Percentiles rank a stretch among this genome's conserved stretches.
Evolutionary conservation across 768 basidiomycete species (phyloP).

Genomic region (Crucibulum laeve): DNA sequence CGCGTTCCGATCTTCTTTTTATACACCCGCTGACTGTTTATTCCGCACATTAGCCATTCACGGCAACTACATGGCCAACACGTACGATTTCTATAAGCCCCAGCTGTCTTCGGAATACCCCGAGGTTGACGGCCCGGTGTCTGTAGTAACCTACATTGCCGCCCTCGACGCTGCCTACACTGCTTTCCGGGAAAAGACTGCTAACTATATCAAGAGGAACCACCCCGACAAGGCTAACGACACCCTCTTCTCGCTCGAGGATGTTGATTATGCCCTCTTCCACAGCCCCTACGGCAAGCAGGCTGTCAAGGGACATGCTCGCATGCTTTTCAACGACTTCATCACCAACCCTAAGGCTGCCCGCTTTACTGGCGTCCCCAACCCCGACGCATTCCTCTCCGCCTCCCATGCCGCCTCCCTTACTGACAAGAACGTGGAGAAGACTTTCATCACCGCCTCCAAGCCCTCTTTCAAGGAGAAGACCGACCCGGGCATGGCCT

Average conservation of each 20-base stretch:
- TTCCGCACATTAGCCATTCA: conserved; percentile 66
- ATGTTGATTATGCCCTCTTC: conserved; percentile 92
- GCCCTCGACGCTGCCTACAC: conserved; percentile 90
- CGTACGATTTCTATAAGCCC: conserved; percentile 99
- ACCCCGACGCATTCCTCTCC: conserved; percentile 65
- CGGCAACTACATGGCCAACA: conserved; percentile 96
- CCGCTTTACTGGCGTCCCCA: conserved; percentile 65
- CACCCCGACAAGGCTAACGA: conserved; percentile 36
- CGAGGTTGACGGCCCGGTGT: conserved; percentile 95
- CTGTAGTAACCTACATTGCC: conserved; percentile 91
- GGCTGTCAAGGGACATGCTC: conserved; percentile 94
- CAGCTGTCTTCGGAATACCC: conserved; percentile 93
- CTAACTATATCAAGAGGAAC: conserved; percentile 54
- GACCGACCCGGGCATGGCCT: conserved; percentile 80
- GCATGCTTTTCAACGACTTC: conserved; percentile 92
- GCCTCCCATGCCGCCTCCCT: conserved; percentile 70
- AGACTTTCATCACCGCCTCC: conserved; percentile 82
- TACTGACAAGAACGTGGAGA: conserved; percentile 93
- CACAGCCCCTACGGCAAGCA: conserved; percentile 99
- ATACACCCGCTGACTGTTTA: conserved; percentile 4
- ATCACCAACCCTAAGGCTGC: conserved; percentile 67
- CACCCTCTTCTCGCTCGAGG: conserved; percentile 65
- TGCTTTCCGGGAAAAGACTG: conserved; percentile 78
- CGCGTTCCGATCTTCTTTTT: no score
- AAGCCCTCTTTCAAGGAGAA: conserved; percentile 71